Percentiles rank a stretch among this genome's conserved stretches.
Conservation (phyloP, 768 basidiomycete species). For the Suillus variegatus region DNA sequence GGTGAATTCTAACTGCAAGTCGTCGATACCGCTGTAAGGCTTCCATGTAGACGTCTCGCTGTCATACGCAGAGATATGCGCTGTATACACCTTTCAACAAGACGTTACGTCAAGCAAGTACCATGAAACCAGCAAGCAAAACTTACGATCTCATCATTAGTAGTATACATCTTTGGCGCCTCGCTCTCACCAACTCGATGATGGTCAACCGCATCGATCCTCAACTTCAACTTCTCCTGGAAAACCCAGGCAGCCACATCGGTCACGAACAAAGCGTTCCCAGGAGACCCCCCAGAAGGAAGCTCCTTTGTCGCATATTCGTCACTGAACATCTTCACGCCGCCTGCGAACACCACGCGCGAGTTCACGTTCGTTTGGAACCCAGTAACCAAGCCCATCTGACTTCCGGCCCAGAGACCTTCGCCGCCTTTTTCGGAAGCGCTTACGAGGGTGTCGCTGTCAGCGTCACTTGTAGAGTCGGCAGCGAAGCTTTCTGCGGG, state of each 20-base stretch:
- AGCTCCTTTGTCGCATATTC: slow-evolving; percentile 67
- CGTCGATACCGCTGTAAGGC: slow-evolving; percentile 69
- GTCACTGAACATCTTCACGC: slow-evolving; percentile 79
- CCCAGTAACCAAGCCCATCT: slow-evolving; percentile 77
- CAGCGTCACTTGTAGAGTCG: slow-evolving; percentile 44
- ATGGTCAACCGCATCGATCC: slow-evolving; percentile 75
- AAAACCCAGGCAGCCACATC: slow-evolving; percentile 90
- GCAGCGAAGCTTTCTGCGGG: slow-evolving; percentile 76
- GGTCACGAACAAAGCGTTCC: slow-evolving; percentile 71
- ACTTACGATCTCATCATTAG: slow-evolving; percentile 80
- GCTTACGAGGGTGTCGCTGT: slow-evolving; percentile 51
- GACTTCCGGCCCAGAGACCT: slow-evolving; percentile 80
- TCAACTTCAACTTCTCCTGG: slow-evolving; percentile 80
- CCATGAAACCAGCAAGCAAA: not conserved
- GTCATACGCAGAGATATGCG: slow-evolving; percentile 72
- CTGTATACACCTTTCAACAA: slow-evolving; percentile 61
- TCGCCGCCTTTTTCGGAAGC: slow-evolving; percentile 76
- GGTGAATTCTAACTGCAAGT: slow-evolving; percentile 94
- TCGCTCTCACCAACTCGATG: slow-evolving; percentile 64
- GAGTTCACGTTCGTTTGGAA: slow-evolving; percentile 85
- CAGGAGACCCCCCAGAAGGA: slow-evolving; percentile 59
- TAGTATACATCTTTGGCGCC: slow-evolving; percentile 77
- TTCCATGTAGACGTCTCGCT: slow-evolving; percentile 59
- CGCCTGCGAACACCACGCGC: slow-evolving; percentile 80
- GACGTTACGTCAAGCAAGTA: slow-evolving; percentile 8